These are phyloP conservation scores for Erysimum cheiranthoides DNA, from an alignment of 345 rosid genomes.

Conservation along the genomic window DNA sequence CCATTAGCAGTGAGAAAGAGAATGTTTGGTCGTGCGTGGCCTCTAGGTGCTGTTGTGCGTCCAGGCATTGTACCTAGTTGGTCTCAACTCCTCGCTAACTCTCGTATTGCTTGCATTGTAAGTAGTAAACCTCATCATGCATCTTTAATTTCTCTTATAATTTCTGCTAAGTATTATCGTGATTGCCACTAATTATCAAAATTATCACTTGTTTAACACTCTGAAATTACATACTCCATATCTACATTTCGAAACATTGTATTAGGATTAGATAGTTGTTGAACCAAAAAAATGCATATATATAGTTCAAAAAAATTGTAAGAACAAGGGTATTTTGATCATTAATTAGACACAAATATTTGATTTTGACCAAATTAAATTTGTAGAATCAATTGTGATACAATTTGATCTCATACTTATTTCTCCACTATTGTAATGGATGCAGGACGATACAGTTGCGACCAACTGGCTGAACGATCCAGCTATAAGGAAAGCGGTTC, in stretches of 20 bases:
- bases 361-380: neutral
- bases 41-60: slow-evolving; percentile 78
- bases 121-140: slow-evolving; percentile 40
- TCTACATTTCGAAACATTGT: neutral
- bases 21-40: slow-evolving; percentile 98
- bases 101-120: slow-evolving; percentile 66
- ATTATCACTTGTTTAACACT: neutral
- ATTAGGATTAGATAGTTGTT: neutral
- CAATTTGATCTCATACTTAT: neutral
- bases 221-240: neutral
- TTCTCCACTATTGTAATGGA: slow-evolving; percentile 2
- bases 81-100: slow-evolving; percentile 67
- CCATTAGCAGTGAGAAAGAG: slow-evolving; percentile 74
- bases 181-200: neutral
- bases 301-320: no score
- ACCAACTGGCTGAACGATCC: slow-evolving; percentile 73
- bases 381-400: neutral
- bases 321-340: neutral
- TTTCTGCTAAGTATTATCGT: neutral
- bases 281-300: no score
- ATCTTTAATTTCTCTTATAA: slow-evolving; percentile 19
- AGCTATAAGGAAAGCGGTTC: slow-evolving; percentile 73
- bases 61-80: slow-evolving; percentile 85
- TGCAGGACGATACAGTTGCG: slow-evolving; percentile 81
- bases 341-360: neutral